These are phyloP conservation scores for Pestalotiopsis sp. DNA, from an alignment of 2,329 filamentous ascomycete species.

Conservation along the genomic window DNA sequence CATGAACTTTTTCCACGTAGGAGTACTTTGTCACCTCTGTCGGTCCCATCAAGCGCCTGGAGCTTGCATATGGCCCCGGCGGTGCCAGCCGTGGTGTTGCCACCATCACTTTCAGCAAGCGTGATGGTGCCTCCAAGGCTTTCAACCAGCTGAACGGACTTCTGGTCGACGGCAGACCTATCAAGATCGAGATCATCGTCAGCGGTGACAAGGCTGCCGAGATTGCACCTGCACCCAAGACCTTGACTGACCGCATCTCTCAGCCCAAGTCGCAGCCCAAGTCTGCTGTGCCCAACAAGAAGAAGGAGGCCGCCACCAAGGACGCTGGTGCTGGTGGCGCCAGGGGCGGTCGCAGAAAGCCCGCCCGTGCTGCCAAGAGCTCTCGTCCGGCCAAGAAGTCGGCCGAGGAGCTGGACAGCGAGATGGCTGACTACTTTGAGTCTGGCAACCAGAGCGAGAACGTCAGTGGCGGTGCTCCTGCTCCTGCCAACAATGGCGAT, in stretches of 20 bases:
- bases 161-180: slow-evolving; percentile 84
- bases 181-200: slow-evolving; percentile 95
- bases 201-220: slow-evolving; percentile 73
- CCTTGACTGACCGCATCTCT: slow-evolving; percentile 81
- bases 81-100: slow-evolving; percentile 91
- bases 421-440: slow-evolving; percentile 96
- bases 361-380: slow-evolving; percentile 51
- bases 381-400: slow-evolving; percentile 81
- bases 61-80: slow-evolving; percentile 90
- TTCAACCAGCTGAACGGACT: slow-evolving; percentile 84
- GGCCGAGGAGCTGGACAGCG: slow-evolving; percentile 90
- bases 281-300: slow-evolving; percentile 77
- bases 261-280: slow-evolving; percentile 78
- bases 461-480: slow-evolving; percentile 48
- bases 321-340: slow-evolving; percentile 43
- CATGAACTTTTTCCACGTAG: slow-evolving; percentile 69
- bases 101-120: slow-evolving; percentile 82
- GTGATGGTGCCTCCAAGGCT: slow-evolving; percentile 83
- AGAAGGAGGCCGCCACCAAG: slow-evolving; percentile 53
- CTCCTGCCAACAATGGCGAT: slow-evolving; percentile 53
- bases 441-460: slow-evolving; percentile 46
- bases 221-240: slow-evolving; percentile 67
- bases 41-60: slow-evolving; percentile 87
- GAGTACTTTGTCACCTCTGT: slow-evolving; percentile 93
- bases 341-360: slow-evolving; percentile 50